These are phyloP conservation scores for Tylopilus sp. DNA, from an alignment of 768 basidiomycete species.

Conservation along the genomic window DNA sequence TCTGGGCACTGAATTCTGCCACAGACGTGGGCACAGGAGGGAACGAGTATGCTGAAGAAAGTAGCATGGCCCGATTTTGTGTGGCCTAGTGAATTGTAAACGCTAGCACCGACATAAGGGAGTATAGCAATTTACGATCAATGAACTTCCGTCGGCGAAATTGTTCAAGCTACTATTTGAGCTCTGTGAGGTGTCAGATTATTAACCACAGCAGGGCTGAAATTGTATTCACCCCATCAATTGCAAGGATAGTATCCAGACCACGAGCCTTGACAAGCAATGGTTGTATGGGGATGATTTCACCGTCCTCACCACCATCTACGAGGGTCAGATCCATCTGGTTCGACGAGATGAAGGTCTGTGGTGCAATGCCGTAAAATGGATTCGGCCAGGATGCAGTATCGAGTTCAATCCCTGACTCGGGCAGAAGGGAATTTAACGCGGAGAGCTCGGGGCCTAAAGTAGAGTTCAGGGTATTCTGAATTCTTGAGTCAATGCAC, in stretches of 20 bases:
- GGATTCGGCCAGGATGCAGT: slow-evolving; percentile 36
- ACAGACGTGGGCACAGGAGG: background rate
- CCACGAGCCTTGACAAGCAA: slow-evolving; percentile 44
- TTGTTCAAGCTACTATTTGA: slow-evolving; percentile 14
- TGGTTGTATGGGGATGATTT: slow-evolving; percentile 47
- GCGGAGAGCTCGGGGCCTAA: slow-evolving; percentile 13
- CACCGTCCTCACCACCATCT: slow-evolving; percentile 43
- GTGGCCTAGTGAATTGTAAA: slow-evolving; percentile 10
- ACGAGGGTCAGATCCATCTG: slow-evolving; percentile 33
- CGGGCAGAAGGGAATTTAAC: slow-evolving; percentile 23
- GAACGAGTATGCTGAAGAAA: slow-evolving; percentile 28
- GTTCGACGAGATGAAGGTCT: slow-evolving; percentile 32
- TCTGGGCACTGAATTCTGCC: background rate
- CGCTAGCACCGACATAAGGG: background rate
- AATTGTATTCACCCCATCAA: slow-evolving; percentile 37
- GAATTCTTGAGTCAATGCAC: background rate
- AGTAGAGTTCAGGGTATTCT: slow-evolving; percentile 12
- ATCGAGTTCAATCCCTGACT: slow-evolving; percentile 26
- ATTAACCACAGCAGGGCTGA: background rate
- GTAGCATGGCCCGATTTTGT: slow-evolving; percentile 38
- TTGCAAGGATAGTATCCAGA: slow-evolving; percentile 48
- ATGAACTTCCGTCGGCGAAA: slow-evolving; percentile 24
- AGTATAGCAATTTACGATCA: slow-evolving; percentile 21
- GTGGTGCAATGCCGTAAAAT: slow-evolving; percentile 34
- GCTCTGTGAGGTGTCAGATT: slow-evolving; percentile 6